Conservation (phyloP, 192 early-diverging fungal genomes). For the Backusella westeae region DNA sequence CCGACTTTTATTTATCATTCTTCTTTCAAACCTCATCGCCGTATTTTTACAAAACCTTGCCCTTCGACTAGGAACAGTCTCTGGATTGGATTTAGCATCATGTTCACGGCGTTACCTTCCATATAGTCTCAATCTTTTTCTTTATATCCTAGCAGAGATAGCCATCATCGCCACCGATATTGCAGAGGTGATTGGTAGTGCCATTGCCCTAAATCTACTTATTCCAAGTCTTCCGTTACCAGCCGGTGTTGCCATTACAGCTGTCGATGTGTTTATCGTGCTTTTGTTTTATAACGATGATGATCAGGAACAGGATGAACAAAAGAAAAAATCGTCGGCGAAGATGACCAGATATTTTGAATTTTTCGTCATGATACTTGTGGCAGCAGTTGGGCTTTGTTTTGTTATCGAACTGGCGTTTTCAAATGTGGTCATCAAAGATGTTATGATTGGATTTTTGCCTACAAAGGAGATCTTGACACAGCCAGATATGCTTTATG, state of each 20-base stretch:
- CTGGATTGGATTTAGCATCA: conserved; percentile 71
- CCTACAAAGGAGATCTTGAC: conserved; percentile 57
- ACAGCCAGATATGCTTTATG: conserved; percentile 54
- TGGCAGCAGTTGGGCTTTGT: conserved; percentile 60
- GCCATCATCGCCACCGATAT: conserved; percentile 83
- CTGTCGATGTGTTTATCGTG: conserved; percentile 69
- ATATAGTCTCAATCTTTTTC: conserved; percentile 51
- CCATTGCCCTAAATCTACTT: conserved; percentile 77
- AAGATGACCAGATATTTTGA: conserved; percentile 61
- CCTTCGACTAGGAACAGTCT: conserved; percentile 74
- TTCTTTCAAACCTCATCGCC: conserved; percentile 74
- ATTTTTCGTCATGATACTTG: conserved; percentile 59
- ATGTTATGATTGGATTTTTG: conserved; percentile 65
- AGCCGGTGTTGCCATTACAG: conserved; percentile 72
- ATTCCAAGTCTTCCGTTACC: conserved; percentile 63
- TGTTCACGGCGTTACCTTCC: conserved; percentile 62
- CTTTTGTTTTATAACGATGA: conserved; percentile 60
- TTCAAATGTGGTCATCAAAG: conserved; percentile 52
- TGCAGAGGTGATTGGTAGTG: conserved; percentile 72
- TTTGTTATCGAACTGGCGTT: conserved; percentile 62
- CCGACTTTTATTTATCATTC: conserved; percentile 67
- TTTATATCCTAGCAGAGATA: conserved; percentile 72
- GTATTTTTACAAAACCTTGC: conserved; percentile 74
- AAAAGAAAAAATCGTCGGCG: conserved; percentile 18
- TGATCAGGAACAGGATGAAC: conserved; percentile 7